Conservation (phyloP, 257 asterid species). For the Solanum infundibuliforme region DNA sequence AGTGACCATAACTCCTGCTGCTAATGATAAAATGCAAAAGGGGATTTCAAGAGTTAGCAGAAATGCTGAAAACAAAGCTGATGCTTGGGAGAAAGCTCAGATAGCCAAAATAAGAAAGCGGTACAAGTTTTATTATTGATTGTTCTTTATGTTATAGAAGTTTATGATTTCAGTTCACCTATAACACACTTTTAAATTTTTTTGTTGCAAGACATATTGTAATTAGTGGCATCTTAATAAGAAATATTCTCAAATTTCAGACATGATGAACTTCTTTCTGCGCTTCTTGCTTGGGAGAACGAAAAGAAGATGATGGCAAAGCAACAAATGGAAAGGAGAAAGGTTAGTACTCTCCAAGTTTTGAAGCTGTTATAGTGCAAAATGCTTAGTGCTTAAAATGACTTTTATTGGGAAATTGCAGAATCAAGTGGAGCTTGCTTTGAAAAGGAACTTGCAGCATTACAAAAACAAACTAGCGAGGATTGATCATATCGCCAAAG, state of each 20-base stretch:
- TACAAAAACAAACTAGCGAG: constrained; percentile 41
- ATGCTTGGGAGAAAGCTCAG: constrained; percentile 58
- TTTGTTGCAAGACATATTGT: not conserved
- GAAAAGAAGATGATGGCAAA: constrained; percentile 38
- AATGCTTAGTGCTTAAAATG: not conserved
- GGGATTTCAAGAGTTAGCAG: constrained; percentile 13
- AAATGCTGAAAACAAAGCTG: constrained; percentile 27
- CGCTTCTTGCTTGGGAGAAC: constrained; percentile 50
- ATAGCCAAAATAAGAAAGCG: constrained; percentile 43
- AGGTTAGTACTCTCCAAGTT: constrained; percentile 22
- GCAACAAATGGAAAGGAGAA: constrained; percentile 40
- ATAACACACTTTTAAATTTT: not conserved
- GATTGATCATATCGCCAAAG: constrained; percentile 41
- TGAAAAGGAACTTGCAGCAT: constrained; percentile 42
- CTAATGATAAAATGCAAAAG: constrained; percentile 18
- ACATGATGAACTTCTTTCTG: constrained; percentile 33
- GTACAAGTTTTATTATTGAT: constrained; percentile 15
- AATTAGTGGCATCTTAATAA: not conserved
- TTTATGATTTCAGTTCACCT: not conserved
- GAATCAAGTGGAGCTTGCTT: constrained; percentile 37
- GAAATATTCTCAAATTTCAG: constrained; percentile 17
- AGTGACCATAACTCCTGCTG: constrained; percentile 14
- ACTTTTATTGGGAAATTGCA: not conserved
- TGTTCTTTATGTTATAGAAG: not conserved
- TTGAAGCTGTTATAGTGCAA: not conserved